Evolutionary conservation across 2,329 filamentous ascomycete species (phyloP).

Genomic region (Sclerotinia borealis): DNA sequence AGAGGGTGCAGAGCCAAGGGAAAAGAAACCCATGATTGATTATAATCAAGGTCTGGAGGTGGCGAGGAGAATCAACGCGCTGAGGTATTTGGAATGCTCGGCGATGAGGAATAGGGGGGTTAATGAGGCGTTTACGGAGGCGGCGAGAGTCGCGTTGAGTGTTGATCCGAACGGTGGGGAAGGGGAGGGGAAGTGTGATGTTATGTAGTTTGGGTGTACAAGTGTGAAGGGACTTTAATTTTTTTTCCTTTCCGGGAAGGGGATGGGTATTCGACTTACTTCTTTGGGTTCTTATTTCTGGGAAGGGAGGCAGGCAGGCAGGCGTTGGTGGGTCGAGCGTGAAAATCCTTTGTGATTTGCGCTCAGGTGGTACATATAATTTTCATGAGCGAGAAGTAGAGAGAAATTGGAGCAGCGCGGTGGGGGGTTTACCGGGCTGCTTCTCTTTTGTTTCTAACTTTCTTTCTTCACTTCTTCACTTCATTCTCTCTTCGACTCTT

Average conservation of each 20-base stretch:
- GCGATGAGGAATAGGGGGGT: slow-evolving; percentile 97
- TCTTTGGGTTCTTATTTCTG: background rate
- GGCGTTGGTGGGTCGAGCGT: background rate
- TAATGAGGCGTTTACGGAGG: slow-evolving; percentile 97
- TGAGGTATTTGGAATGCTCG: slow-evolving; percentile 96
- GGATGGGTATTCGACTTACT: background rate
- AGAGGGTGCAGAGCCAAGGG: slow-evolving; percentile 41
- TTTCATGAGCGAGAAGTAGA: background rate
- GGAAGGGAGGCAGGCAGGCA: background rate
- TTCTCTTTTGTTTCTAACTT: background rate
- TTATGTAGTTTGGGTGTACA: slow-evolving; percentile 43
- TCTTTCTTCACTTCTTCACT: background rate
- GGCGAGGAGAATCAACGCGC: slow-evolving; percentile 82
- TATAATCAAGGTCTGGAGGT: slow-evolving; percentile 91
- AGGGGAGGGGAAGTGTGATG: slow-evolving; percentile 53
- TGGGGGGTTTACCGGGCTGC: background rate
- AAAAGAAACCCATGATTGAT: slow-evolving; percentile 70
- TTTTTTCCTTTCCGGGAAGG: background rate
- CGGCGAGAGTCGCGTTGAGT: slow-evolving; percentile 82
- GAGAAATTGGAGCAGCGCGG: background rate
- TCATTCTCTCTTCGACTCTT: too few relatives aligned
- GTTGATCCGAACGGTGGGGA: slow-evolving; percentile 54
- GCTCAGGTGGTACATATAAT: background rate
- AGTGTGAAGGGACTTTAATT: background rate
- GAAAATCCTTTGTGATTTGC: background rate